These are phyloP conservation scores for Trichoderma sp. DNA, from an alignment of 2,329 filamentous ascomycete genomes.

Conservation along the genomic window DNA sequence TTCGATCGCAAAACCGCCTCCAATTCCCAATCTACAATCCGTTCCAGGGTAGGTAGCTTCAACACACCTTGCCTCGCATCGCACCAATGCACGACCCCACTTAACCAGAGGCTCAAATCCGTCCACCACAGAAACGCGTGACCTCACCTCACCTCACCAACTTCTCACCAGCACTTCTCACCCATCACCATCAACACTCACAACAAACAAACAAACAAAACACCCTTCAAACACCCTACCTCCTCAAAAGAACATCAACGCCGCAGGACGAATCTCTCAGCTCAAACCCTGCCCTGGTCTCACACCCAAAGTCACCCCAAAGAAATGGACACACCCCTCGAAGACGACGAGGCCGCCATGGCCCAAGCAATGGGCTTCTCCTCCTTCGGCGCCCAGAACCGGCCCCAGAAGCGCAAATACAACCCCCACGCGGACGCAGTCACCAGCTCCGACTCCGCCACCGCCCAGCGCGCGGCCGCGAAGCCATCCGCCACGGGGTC, in stretches of 20 bases:
- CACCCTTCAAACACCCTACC: not conserved
- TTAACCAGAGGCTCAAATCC: constrained; percentile 17
- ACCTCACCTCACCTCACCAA: not conserved
- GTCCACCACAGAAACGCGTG: constrained; percentile 10
- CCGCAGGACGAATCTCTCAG: not conserved
- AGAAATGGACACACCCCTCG: constrained; percentile 30
- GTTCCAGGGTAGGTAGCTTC: too few species aligned
- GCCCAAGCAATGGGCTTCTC: constrained; percentile 73
- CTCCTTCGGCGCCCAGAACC: constrained; percentile 62
- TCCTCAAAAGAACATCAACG: not conserved
- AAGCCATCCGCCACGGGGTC: constrained; percentile 39
- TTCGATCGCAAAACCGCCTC: too few species aligned
- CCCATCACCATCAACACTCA: not conserved
- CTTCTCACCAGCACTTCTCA: constrained; percentile 1
- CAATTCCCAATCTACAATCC: too few species aligned
- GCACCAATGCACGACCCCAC: not conserved
- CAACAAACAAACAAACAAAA: not conserved
- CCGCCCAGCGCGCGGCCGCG: constrained; percentile 36
- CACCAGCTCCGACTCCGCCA: constrained; percentile 36
- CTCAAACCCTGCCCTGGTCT: too few species aligned
- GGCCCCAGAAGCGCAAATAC: constrained; percentile 64
- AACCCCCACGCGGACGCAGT: constrained; percentile 57
- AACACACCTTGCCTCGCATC: too few species aligned
- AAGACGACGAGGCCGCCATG: constrained; percentile 46
- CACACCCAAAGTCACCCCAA: not conserved